Evolutionary conservation across 257 asterid species (phyloP), one percentile per base, ranked within the genome.

Genomic region (Datura wrightii): DNA sequence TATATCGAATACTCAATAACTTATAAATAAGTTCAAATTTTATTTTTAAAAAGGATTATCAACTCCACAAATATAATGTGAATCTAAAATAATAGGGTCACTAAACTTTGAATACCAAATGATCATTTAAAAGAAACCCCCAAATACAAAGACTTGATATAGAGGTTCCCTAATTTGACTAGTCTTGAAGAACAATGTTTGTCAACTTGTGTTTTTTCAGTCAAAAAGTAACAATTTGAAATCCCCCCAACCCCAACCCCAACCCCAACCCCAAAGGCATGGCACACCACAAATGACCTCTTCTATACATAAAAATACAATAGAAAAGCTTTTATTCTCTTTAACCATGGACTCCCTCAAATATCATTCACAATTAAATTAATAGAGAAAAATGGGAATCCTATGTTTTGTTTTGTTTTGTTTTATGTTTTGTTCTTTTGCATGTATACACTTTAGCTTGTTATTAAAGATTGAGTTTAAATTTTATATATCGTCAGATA

Each of bases 241-340:
- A 24, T 24, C 31, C 31, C 31, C 31, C 31, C 0, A 24, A 24
- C 31, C 31, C 31, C 31, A 24, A 0, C 31, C 31, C 31, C 31
- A 24, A 0, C 31, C 31, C 31, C 31, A 24, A 10, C 56, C 39
- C n/a, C 18, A 71, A 10, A 39, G 50, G 1, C 2, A 44, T 44
- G 16, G 79, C 79, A 71, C 79, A 71, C 79, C 79, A 71, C 16
- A 71, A 44, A 44, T 44, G 79, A 71, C 79, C 56, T 41, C 4
- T 71, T 71, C 54, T 42, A 8, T 37, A 71, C 8, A 15, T 37
- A 4, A 34, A 14, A 66, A 14, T 3, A 8, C 11, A 6, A 53
- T 24, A 24, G 31, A 24, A 24, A 24, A 24, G 1, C 31, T 24
- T 69, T 69, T 6, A 39, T 39, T 69, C 15, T 71, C 39, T 46